Percentiles rank a stretch among this genome's conserved stretches.
Evolutionary conservation across 2,329 filamentous ascomycete genomes (phyloP).

Genomic region (Penicillium concentricum): DNA sequence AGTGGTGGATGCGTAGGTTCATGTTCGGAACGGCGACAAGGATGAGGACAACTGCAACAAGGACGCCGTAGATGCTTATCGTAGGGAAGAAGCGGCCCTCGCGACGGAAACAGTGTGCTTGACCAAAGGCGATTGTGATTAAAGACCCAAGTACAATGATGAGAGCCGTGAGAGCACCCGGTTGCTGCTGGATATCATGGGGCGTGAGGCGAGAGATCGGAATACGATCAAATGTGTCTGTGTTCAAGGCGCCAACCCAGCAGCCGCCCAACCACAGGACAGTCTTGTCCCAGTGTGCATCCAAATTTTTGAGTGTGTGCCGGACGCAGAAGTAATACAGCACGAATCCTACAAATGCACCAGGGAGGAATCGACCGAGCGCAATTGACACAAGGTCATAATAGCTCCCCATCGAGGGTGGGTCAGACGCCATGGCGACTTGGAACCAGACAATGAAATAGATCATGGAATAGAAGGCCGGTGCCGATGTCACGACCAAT

Average conservation of each 20-base stretch:
- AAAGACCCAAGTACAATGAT: constrained; percentile 54
- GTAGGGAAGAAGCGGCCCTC: constrained; percentile 55
- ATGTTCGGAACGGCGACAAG: constrained; percentile 57
- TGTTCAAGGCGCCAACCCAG: constrained; percentile 62
- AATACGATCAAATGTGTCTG: constrained; percentile 63
- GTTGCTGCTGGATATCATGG: constrained; percentile 60
- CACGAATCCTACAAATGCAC: constrained; percentile 57
- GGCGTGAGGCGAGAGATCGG: constrained; percentile 62
- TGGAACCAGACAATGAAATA: constrained; percentile 60
- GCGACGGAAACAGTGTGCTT: constrained; percentile 57
- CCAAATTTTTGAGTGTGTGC: constrained; percentile 50
- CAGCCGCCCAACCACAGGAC: constrained; percentile 60
- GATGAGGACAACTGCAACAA: constrained; percentile 44
- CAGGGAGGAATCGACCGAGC: constrained; percentile 58
- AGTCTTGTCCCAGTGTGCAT: constrained; percentile 61
- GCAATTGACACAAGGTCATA: constrained; percentile 55
- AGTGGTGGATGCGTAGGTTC: constrained; percentile 63
- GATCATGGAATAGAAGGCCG: constrained; percentile 56
- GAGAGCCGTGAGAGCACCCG: constrained; percentile 58
- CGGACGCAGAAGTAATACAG: constrained; percentile 57
- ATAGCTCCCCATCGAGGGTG: constrained; percentile 55
- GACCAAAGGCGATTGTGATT: constrained; percentile 53
- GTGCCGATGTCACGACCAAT: constrained; percentile 56
- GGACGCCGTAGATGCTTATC: constrained; percentile 47
- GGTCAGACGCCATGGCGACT: constrained; percentile 60